Percentiles rank a stretch among this genome's conserved stretches.
phyloP scores from a whole-genome alignment of 352 stramenopile species.

The Pythium pyrilobum region DNA sequence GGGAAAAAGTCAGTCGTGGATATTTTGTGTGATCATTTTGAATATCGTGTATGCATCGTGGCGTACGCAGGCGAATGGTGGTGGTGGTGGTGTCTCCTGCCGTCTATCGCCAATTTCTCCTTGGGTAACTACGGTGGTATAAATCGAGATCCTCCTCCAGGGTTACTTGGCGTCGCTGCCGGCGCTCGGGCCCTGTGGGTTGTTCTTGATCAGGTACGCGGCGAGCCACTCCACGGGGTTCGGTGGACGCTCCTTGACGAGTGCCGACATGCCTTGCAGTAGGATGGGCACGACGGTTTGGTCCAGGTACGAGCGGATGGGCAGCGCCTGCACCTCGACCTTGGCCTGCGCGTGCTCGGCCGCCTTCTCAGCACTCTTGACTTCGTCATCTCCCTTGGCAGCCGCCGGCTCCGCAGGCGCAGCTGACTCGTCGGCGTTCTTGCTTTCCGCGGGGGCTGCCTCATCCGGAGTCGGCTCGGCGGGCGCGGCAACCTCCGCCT shows the following conservation, averaged over 20 bases:
- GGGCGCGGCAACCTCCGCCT: conserved; percentile 17
- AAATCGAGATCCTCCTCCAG: no score
- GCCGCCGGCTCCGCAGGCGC: conserved; percentile 8
- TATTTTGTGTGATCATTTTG: no score
- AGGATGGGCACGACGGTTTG: conserved; percentile 98
- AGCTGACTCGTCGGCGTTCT: conserved; percentile 16
- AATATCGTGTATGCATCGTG: no score
- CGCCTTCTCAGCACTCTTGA: conserved; percentile 67
- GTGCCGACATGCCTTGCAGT: conserved; percentile 96
- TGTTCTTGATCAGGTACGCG: conserved; percentile 95
- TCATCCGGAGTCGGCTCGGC: conserved; percentile 7
- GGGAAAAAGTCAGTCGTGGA: no score
- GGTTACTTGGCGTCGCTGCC: conserved; percentile 59
- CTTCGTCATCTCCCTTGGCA: conserved; percentile 25
- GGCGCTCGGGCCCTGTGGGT: conserved; percentile 83
- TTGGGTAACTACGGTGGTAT: no score
- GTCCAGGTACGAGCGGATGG: conserved; percentile 97
- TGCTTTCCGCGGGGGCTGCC: conserved; percentile 15
- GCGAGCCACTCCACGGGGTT: conserved; percentile 98
- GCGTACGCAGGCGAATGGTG: no score
- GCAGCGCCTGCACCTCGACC: conserved; percentile 90
- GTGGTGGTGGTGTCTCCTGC: no score
- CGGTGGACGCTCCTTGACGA: conserved; percentile 95
- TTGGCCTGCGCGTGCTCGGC: conserved; percentile 79
- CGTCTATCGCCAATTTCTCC: no score